Conservation (phyloP, 495 filamentous ascomycete genomes). For the Penicillium bialowiezense region DNA sequence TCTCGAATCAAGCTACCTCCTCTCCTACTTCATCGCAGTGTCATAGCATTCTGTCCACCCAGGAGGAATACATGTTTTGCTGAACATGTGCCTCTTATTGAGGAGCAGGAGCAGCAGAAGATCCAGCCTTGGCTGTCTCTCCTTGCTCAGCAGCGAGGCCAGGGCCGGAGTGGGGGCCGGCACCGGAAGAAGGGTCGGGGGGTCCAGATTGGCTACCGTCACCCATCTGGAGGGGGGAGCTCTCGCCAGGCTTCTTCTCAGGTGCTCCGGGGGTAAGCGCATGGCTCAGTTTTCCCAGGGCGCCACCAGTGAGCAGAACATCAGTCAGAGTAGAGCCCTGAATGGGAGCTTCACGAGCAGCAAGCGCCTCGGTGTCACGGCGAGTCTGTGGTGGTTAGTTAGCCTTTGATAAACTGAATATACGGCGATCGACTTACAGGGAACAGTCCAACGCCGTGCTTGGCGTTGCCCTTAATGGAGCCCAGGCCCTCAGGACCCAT, state of each 20-base stretch:
- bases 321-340: constrained; percentile 20
- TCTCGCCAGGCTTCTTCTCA: background rate
- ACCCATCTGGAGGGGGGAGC: background rate
- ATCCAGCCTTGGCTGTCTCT: no score
- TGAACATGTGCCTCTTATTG: background rate
- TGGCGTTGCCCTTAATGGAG: constrained; percentile 12
- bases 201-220: constrained; percentile 1
- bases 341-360: constrained; percentile 18
- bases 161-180: constrained; percentile 7
- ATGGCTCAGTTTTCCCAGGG: constrained; percentile 15
- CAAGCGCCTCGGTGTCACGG: constrained; percentile 11
- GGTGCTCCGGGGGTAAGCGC: constrained; percentile 10
- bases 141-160: constrained; percentile 1
- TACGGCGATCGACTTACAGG: constrained; percentile 11
- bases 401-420: background rate
- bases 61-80: background rate
- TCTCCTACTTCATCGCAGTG: background rate
- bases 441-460: constrained; percentile 24
- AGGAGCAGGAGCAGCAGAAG: background rate
- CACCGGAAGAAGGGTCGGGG: constrained; percentile 2
- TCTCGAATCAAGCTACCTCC: background rate
- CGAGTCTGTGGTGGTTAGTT: constrained; percentile 19
- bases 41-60: background rate
- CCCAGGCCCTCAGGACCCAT: constrained; percentile 17
- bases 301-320: constrained; percentile 17